Conservation (phyloP, 1,284 basidiomycete species). For the Apiotrichum gracile region DNA sequence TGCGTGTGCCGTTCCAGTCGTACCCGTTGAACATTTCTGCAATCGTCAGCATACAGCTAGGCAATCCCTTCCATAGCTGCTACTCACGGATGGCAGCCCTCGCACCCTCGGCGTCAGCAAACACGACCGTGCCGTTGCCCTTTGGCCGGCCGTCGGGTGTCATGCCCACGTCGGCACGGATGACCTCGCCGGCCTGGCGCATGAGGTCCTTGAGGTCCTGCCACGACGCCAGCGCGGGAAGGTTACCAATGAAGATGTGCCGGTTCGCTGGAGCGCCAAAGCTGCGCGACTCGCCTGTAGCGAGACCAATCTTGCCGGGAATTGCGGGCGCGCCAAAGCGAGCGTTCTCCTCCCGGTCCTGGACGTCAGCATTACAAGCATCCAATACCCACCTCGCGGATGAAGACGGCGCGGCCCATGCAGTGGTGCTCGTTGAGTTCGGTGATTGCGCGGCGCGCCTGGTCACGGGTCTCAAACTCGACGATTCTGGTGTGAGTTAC, state of each 20-base stretch:
- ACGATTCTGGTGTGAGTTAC: constrained; percentile 62
- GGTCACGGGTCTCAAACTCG: constrained; percentile 78
- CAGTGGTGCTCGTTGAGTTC: constrained; percentile 82
- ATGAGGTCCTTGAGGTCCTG: constrained; percentile 97
- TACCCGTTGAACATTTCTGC: constrained; percentile 88
- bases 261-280: constrained; percentile 52
- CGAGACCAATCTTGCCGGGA: constrained; percentile 86
- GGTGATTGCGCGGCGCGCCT: constrained; percentile 74
- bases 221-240: constrained; percentile 94
- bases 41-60: constrained; percentile 2
- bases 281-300: constrained; percentile 66
- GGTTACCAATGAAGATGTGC: constrained; percentile 88
- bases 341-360: constrained; percentile 95
- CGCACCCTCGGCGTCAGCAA: constrained; percentile 83
- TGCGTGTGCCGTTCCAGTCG: constrained; percentile 84
- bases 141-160: constrained; percentile 86
- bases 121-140: constrained; percentile 91
- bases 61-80: no score
- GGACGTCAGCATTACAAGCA: not conserved
- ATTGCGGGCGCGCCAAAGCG: constrained; percentile 90
- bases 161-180: constrained; percentile 90
- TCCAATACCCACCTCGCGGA: constrained; percentile 68
- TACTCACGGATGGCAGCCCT: constrained; percentile 80
- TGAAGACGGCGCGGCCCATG: constrained; percentile 87
- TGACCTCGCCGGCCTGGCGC: constrained; percentile 86